Evolutionary conservation across 306 rosid genomes (phyloP), one percentile per base, ranked within the genome.

Genomic region (Cercis canadensis): DNA sequence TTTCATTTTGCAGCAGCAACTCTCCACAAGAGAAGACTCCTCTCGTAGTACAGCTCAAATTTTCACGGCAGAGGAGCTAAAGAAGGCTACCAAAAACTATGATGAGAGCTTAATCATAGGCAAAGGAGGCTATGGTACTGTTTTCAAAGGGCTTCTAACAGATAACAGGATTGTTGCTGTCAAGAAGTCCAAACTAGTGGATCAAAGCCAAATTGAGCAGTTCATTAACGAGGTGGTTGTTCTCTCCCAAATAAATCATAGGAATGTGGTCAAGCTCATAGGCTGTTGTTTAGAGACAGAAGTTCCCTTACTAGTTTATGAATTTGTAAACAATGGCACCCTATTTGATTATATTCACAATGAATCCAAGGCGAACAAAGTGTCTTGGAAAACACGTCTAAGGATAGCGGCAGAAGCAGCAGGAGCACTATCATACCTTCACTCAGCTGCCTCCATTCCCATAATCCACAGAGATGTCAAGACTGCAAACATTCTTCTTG

Each of bases 141-240:
- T 64, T 29, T 64, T 19, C 17, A 64, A 64, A 64, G 69, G 56
- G 15, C 0, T 29, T 45, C 3, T 64, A 7, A 10, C 8, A 8
- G 56, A 21, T 50, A 65, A 70, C 2, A 57, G 16, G 0, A 10
- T 46, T 57, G 67, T 70, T 0, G 75, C 75, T 0, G 17, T 70
- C 8, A 70, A 70, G 75, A 52, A 52, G 11, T 52, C 57, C 29
- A 52, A 16, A 52, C 6, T 52, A n/a, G 12, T 52, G 29, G 32
- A 70, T 65, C 43, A 46, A 8, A 65, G 57, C 57, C 70, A 65
- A 65, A 65, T 65, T 0, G 70, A 65, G 24, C 75, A 70, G 18
- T 58, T 70, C 65, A 46, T 70, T 5, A 70, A 70, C 5, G 67
- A 70, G 29, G 75, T 71, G 5, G 18, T 71, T 59, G 58, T 58